Base-by-base conservation (phyloP, 257 asterid genomes). In the Plantago elongata region DNA sequence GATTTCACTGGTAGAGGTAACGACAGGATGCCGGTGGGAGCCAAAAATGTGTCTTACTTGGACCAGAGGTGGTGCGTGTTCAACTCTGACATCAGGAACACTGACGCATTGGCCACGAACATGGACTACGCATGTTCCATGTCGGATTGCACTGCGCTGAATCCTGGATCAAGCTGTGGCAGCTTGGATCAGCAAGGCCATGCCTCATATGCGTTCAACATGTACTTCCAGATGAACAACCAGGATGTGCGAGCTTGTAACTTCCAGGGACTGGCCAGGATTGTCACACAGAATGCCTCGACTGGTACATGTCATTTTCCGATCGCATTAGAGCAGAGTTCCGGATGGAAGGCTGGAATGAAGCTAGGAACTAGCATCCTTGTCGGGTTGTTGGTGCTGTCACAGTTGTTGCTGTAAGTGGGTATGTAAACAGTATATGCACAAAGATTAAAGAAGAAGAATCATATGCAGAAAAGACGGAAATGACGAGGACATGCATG, bases 11-110 rank as follows among this genome's bases (percentile, higher is more conserved):
- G 92, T 0, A 10, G 47, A 1, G 85, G 81, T 13, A 62, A 67
- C 0, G 75, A 70, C 0, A 37, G 22, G 42, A 54, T 71, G 74
- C 87, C 80, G 0, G 67, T 72, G 4, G 80, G 68, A 0, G 96
- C 87, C 0, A 83, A 84, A 49, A 47, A 65, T 6, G 78, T 84
- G 4, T 57, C 54, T n/a, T 86, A 79, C 65, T 1, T 83, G 81
- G 83, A 81, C 1, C 11, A 38, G 1, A 49, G 74, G 9, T 90
- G 97, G 97, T 90, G 97, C 22, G 73, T 79, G 0, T 63, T 76
- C 54, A 73, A 71, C 42, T 22, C 22, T 11, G 64, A 66, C 7
- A 64, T 69, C 0, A 34, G 30, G 17, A 51, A 48, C 57, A 0
- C 42, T 30, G 51, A 34, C 0, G 27, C 6, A 13, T 15, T 78